phyloP scores from a whole-genome alignment of 2,329 filamentous ascomycete species.

The Apiospora hydei region DNA sequence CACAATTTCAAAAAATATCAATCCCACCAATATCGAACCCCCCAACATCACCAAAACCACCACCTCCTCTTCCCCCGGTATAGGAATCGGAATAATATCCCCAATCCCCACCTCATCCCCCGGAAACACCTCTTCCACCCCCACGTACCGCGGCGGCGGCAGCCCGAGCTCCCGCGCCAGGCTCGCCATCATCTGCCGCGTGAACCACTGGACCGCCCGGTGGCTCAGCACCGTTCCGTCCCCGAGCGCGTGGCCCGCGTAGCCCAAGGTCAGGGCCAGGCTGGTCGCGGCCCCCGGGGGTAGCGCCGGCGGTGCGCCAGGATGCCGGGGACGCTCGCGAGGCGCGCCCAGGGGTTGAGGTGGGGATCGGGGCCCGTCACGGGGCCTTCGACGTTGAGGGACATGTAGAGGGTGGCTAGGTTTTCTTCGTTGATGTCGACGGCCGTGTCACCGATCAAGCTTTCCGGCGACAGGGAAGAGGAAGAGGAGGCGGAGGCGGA shows the following conservation, averaged over 20 bases:
- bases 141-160: not conserved
- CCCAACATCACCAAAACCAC: too few species aligned
- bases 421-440: not conserved
- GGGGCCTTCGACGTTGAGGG: not conserved
- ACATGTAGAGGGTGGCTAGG: not conserved
- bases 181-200: not conserved
- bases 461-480: not conserved
- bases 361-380: not conserved
- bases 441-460: not conserved
- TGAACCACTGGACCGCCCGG: not conserved
- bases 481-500: not conserved
- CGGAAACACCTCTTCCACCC: not conserved
- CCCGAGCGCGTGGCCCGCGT: not conserved
- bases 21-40: not conserved
- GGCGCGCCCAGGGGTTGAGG: not conserved
- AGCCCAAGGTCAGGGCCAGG: not conserved
- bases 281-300: not conserved
- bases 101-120: not conserved
- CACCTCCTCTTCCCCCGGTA: not conserved
- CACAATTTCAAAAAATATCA: not conserved
- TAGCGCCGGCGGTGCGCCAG: not conserved
- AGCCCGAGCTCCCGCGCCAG: not conserved
- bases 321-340: not conserved
- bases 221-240: not conserved
- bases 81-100: not conserved